Percentiles rank a stretch among this genome's conserved stretches.
phyloP scores from a whole-genome alignment of 495 filamentous ascomycete genomes.

The Ascodesmis nigricans region DNA sequence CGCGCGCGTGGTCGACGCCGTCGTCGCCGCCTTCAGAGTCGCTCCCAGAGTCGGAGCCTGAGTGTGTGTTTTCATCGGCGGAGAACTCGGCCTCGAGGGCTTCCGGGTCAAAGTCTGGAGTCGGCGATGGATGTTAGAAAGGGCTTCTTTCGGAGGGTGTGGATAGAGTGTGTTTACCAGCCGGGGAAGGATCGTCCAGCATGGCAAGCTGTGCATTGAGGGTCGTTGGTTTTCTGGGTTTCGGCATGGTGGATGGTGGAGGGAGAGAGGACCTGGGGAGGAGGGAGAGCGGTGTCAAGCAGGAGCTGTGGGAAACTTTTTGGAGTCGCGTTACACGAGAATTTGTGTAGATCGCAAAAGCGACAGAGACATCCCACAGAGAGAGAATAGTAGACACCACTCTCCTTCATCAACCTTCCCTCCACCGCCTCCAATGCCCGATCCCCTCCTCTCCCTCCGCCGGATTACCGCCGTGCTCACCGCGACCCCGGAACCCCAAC shows the following conservation, averaged over 20 bases:
- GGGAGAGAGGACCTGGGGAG: too few relatives aligned
- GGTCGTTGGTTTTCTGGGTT: slow-evolving; percentile 22
- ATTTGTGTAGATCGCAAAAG: too few relatives aligned
- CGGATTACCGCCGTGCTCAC: slow-evolving; percentile 11
- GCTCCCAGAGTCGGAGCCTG: slow-evolving; percentile 24
- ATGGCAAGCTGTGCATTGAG: slow-evolving; percentile 44
- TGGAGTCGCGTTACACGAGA: too few relatives aligned
- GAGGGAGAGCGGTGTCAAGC: too few relatives aligned
- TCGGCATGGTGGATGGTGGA: too few relatives aligned
- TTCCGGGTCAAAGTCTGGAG: slow-evolving; percentile 73
- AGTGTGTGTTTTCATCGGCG: slow-evolving; percentile 31
- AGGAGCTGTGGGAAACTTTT: too few relatives aligned
- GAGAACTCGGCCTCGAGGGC: slow-evolving; percentile 30
- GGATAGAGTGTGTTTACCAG: slow-evolving; percentile 26
- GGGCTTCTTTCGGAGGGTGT: background rate
- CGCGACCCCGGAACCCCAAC: slow-evolving; percentile 6
- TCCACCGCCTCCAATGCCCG: slow-evolving; percentile 3
- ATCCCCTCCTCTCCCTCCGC: slow-evolving; percentile 15
- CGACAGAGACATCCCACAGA: too few relatives aligned
- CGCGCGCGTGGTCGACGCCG: slow-evolving; percentile 33
- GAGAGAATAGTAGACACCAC: too few relatives aligned
- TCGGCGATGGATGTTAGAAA: slow-evolving; percentile 1
- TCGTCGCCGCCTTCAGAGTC: slow-evolving; percentile 25
- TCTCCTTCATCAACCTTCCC: too few relatives aligned
- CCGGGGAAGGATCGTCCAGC: slow-evolving; percentile 38